phyloP scores from a whole-genome alignment of 1,139 yeast species.

The Magnusiomyces suaveolens region DNA sequence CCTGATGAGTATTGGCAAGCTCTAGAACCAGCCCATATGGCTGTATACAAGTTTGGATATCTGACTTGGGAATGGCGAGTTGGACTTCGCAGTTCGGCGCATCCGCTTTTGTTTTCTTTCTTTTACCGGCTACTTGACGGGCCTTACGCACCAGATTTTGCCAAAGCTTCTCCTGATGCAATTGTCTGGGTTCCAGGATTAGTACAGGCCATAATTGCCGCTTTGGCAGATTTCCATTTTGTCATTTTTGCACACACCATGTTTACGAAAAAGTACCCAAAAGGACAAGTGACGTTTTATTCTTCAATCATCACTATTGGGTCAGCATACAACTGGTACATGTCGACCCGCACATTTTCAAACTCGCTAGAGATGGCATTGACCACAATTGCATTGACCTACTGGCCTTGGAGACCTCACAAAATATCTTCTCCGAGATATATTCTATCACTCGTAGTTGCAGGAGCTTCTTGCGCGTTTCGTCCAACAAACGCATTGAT shows the following conservation, averaged over 20 bases:
- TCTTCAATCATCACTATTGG: slow-evolving; percentile 47
- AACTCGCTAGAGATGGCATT: slow-evolving; percentile 71
- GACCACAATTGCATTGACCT: slow-evolving; percentile 57
- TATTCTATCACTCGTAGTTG: slow-evolving; percentile 21
- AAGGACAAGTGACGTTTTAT: slow-evolving; percentile 35
- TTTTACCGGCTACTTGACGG: slow-evolving; percentile 30
- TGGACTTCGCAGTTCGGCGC: slow-evolving; percentile 65
- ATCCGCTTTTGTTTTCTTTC: slow-evolving; percentile 60
- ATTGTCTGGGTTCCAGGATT: slow-evolving; percentile 48
- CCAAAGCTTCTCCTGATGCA: slow-evolving; percentile 30
- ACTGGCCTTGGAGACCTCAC: slow-evolving; percentile 56
- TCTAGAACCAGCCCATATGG: slow-evolving; percentile 78
- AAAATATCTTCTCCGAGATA: slow-evolving; percentile 14
- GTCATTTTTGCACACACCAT: slow-evolving; percentile 38
- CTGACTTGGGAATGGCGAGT: slow-evolving; percentile 92
- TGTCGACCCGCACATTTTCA: slow-evolving; percentile 74
- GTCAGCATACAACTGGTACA: slow-evolving; percentile 79
- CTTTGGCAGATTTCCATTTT: slow-evolving; percentile 58
- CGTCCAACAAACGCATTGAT: slow-evolving; percentile 77
- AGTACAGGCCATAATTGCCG: slow-evolving; percentile 59
- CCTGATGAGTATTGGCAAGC: slow-evolving; percentile 95
- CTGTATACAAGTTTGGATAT: slow-evolving; percentile 71
- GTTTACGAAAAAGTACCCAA: slow-evolving; percentile 19
- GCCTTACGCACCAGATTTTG: neutral
- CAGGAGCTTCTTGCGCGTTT: slow-evolving; percentile 37